Percentiles rank a stretch among this genome's conserved stretches.
Conservation (phyloP, 805 yeast genomes). For the Wickerhamiella hasegawae region DNA sequence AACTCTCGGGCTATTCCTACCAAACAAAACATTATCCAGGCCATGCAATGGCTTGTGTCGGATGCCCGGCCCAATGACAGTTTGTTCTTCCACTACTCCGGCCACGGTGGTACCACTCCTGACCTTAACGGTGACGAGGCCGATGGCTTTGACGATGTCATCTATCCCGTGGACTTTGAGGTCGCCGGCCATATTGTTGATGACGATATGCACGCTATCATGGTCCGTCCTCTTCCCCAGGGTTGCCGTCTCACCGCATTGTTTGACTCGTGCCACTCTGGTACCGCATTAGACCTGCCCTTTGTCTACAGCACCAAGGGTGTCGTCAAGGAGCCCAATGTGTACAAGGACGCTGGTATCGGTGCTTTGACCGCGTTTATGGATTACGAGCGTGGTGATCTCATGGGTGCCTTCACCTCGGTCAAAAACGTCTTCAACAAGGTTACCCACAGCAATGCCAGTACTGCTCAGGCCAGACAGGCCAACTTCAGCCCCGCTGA, state of each 20-base stretch:
- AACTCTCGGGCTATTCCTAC: conserved; percentile 38
- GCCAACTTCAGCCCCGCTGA: conserved; percentile 62
- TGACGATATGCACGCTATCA: conserved; percentile 53
- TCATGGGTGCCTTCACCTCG: conserved; percentile 26
- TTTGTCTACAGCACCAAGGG: conserved; percentile 73
- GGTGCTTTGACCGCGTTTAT: conserved; percentile 44
- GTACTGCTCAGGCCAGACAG: conserved; percentile 16
- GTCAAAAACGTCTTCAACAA: conserved; percentile 18
- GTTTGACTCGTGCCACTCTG: conserved; percentile 79
- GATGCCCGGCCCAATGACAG: conserved; percentile 67
- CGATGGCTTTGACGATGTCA: conserved; percentile 55
- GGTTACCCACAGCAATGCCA: conserved; percentile 8
- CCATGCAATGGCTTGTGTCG: conserved; percentile 67
- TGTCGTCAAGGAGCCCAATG: conserved; percentile 62
- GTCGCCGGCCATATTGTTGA: conserved; percentile 52
- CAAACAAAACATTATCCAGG: conserved; percentile 51
- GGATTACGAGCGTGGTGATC: conserved; percentile 46
- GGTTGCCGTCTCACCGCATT: conserved; percentile 69
- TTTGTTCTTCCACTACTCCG: conserved; percentile 68
- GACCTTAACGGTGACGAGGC: conserved; percentile 64
- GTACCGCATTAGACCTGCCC: conserved; percentile 68
- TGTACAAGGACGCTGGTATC: conserved; percentile 58
- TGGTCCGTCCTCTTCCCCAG: conserved; percentile 53
- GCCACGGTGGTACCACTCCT: conserved; percentile 66
- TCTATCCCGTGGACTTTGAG: conserved; percentile 61